Conservation (phyloP, 345 rosid genomes). For the Ceriops zippeliana region DNA sequence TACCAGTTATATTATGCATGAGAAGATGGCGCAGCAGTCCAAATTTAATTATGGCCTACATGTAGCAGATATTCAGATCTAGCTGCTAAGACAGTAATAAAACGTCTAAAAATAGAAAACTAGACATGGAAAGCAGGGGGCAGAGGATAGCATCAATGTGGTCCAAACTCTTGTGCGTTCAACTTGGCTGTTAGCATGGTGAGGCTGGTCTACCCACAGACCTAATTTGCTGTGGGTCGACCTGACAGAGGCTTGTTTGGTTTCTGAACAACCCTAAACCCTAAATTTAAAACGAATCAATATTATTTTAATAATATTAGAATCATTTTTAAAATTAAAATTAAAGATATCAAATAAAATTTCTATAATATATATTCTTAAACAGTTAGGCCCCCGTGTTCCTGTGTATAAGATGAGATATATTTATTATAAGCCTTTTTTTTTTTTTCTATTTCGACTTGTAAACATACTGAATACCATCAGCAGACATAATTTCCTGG, state of each 20-base stretch:
- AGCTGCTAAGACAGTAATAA: background rate
- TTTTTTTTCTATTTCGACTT: too few species aligned
- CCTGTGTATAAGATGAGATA: background rate
- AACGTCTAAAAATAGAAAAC: background rate
- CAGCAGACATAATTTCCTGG: too few species aligned
- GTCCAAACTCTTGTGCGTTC: slow-evolving; percentile 33
- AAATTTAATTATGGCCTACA: too few species aligned
- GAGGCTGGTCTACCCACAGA: slow-evolving; percentile 45
- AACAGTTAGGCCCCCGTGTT: slow-evolving; percentile 16
- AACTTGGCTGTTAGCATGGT: slow-evolving; percentile 17
- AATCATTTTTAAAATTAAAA: too few species aligned
- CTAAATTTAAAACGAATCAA: slow-evolving; percentile 3
- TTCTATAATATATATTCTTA: too few species aligned
- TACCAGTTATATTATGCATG: too few species aligned
- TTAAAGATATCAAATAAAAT: too few species aligned
- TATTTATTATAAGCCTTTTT: background rate
- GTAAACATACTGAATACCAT: too few species aligned
- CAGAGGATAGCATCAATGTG: slow-evolving; percentile 23
- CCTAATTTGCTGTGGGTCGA: slow-evolving; percentile 21
- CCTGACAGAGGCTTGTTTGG: slow-evolving; percentile 29
- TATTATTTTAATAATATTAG: too few species aligned
- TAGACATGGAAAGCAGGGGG: background rate
- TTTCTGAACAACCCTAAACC: slow-evolving; percentile 27
- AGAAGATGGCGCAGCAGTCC: too few species aligned
- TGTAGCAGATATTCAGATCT: too few species aligned